phyloP scores from a whole-genome alignment of 1,284 basidiomycete species.

The Porodaedalea pini region DNA sequence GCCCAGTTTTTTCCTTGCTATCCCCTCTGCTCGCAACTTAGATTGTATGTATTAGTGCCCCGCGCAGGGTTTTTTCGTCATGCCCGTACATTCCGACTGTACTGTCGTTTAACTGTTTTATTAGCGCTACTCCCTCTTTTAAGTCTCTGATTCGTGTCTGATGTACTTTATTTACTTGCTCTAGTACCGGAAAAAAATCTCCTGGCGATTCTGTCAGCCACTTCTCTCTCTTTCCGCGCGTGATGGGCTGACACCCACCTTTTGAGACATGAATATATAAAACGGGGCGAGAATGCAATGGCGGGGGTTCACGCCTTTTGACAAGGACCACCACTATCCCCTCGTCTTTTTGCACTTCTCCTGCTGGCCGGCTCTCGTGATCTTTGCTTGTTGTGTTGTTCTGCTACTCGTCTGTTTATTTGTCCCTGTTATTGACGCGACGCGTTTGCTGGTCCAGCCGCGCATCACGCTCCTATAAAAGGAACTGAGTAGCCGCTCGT shows the following conservation, averaged over 20 bases:
- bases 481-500: slow-evolving; percentile 1
- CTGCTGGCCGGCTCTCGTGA: slow-evolving; percentile 7
- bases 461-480: slow-evolving; percentile 13
- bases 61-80: slow-evolving; percentile 14
- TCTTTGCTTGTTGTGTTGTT: neutral
- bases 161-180: slow-evolving; percentile 7
- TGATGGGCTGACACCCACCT: neutral
- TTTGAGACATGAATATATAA: neutral
- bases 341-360: neutral
- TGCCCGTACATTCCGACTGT: slow-evolving; percentile 13
- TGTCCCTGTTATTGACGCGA: slow-evolving; percentile 11
- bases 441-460: slow-evolving; percentile 18
- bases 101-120: slow-evolving; percentile 13
- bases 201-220: neutral
- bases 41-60: slow-evolving; percentile 12
- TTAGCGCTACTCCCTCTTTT: slow-evolving; percentile 9
- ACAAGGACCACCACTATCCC: slow-evolving; percentile 11
- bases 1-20: slow-evolving; percentile 21
- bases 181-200: neutral
- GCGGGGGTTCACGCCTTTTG: slow-evolving; percentile 7
- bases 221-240: neutral
- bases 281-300: neutral
- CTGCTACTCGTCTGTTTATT: neutral
- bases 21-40: slow-evolving; percentile 9
- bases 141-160: neutral